These are phyloP conservation scores for Ganoderma lingzhi DNA, from an alignment of 1,284 basidiomycete genomes.

Conservation along the genomic window DNA sequence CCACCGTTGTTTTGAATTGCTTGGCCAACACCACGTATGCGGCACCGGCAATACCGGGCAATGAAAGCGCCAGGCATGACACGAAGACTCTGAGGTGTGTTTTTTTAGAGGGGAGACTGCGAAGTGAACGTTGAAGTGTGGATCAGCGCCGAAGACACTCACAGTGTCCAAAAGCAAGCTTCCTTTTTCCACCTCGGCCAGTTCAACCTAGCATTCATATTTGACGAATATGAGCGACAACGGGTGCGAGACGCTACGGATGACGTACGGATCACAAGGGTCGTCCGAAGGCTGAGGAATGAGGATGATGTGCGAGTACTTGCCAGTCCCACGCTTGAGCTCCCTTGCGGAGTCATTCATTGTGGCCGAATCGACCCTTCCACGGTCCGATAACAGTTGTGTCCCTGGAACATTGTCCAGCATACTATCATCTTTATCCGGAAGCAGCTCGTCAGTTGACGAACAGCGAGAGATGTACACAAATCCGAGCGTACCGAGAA, in stretches of 20 bases:
- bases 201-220: neutral
- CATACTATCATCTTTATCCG: slow-evolving; percentile 46
- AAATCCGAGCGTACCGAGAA: slow-evolving; percentile 42
- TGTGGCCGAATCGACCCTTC: slow-evolving; percentile 40
- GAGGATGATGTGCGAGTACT: neutral
- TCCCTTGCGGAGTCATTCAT: slow-evolving; percentile 41
- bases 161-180: neutral
- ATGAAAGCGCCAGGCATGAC: too few relatives aligned
- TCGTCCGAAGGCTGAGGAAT: slow-evolving; percentile 1
- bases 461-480: too few relatives aligned
- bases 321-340: slow-evolving; percentile 2
- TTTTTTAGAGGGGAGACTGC: too few relatives aligned
- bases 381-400: slow-evolving; percentile 49
- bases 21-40: too few relatives aligned
- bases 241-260: neutral
- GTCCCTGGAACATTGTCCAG: slow-evolving; percentile 51
- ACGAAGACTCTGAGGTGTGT: too few relatives aligned
- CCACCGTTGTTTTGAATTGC: too few relatives aligned
- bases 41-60: too few relatives aligned
- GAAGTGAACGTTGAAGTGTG: too few relatives aligned
- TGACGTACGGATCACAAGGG: neutral
- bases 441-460: neutral
- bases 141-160: too few relatives aligned
- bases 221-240: neutral
- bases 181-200: neutral